phyloP scores from a whole-genome alignment of 768 basidiomycete species.

The Coprinopsis cinerea region DNA sequence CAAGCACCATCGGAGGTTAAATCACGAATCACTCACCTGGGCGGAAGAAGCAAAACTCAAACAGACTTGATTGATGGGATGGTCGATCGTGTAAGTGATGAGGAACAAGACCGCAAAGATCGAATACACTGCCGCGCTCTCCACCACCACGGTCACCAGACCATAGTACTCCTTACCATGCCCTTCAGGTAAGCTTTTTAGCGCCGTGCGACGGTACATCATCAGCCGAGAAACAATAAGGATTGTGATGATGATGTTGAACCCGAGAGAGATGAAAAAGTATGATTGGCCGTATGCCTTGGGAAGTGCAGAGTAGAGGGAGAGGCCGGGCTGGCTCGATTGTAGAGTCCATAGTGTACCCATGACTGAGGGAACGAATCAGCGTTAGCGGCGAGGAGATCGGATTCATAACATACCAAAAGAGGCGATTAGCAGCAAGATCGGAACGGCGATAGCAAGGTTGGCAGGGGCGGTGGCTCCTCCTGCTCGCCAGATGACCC shows the following conservation, averaged over 20 bases:
- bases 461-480: slow-evolving; percentile 26
- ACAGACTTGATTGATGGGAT: slow-evolving; percentile 32
- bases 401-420: slow-evolving; percentile 27
- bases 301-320: slow-evolving; percentile 31
- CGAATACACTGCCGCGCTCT: slow-evolving; percentile 41
- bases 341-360: slow-evolving; percentile 39
- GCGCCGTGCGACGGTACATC: slow-evolving; percentile 25
- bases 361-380: slow-evolving; percentile 23
- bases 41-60: neutral
- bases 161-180: slow-evolving; percentile 32
- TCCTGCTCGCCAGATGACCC: slow-evolving; percentile 38
- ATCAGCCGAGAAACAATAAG: slow-evolving; percentile 32
- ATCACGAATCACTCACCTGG: neutral
- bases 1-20: neutral
- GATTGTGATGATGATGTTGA: slow-evolving; percentile 36
- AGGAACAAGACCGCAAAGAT: slow-evolving; percentile 34
- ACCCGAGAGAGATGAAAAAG: slow-evolving; percentile 32
- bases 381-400: neutral
- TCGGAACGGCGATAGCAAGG: slow-evolving; percentile 29
- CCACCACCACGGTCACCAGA: slow-evolving; percentile 32
- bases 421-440: slow-evolving; percentile 31
- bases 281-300: slow-evolving; percentile 32
- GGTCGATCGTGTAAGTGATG: slow-evolving; percentile 31
- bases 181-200: slow-evolving; percentile 25
- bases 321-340: slow-evolving; percentile 35